Evolutionary conservation across 2,329 filamentous ascomycete genomes (phyloP).

Genomic region (Alternaria novae-zelandiae): DNA sequence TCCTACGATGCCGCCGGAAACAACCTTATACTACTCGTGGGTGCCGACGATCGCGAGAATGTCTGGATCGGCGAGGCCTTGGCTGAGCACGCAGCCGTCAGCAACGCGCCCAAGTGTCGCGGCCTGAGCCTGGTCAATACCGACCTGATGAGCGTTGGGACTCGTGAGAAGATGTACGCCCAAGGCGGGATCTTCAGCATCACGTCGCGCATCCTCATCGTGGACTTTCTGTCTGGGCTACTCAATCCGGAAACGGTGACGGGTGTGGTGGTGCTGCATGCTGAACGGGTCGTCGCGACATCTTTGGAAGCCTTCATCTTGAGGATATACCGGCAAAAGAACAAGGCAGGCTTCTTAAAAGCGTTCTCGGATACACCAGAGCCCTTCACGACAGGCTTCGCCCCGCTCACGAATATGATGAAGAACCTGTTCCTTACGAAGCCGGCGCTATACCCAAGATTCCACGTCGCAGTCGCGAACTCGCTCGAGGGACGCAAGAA

Average conservation of each 20-base stretch:
- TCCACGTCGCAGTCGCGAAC: conserved; percentile 87
- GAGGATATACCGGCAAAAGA: conserved; percentile 90
- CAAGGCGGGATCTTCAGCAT: conserved; percentile 93
- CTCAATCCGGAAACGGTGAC: conserved; percentile 85
- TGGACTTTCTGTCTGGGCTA: conserved; percentile 86
- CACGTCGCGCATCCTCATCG: conserved; percentile 92
- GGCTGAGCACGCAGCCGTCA: conserved; percentile 93
- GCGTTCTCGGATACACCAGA: conserved; percentile 95
- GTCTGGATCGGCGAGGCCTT: conserved; percentile 95
- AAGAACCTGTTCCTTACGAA: conserved; percentile 89
- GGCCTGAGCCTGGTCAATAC: conserved; percentile 94
- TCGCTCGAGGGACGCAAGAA: conserved; percentile 90
- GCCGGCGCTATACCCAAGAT: conserved; percentile 88
- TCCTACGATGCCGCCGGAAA: conserved; percentile 96
- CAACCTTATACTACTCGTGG: conserved; percentile 87
- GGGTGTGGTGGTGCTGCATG: conserved; percentile 85
- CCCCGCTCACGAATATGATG: conserved; percentile 88
- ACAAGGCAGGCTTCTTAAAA: conserved; percentile 92
- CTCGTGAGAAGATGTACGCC: conserved; percentile 89
- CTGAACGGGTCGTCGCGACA: conserved; percentile 83
- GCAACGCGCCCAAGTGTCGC: conserved; percentile 78
- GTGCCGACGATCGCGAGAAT: conserved; percentile 92
- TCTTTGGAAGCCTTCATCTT: conserved; percentile 95
- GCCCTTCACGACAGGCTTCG: conserved; percentile 85
- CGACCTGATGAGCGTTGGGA: conserved; percentile 84